Conservation (phyloP, 2,329 filamentous ascomycete genomes). For the Verticillium nonalfalfae region DNA sequence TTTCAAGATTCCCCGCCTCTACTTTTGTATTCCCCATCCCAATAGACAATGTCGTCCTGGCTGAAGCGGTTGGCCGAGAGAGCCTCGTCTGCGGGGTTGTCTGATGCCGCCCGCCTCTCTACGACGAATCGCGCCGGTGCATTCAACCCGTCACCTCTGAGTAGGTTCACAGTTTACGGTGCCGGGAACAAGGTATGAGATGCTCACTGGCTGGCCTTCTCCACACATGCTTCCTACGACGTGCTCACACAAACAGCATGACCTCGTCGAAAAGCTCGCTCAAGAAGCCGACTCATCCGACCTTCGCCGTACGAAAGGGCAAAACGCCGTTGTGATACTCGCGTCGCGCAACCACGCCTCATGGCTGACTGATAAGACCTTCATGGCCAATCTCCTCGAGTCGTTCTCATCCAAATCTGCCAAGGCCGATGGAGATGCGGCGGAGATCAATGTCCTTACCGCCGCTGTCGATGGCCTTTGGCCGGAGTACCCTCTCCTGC, state of each 20-base stretch:
- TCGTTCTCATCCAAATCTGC: slow-evolving; percentile 4
- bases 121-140: not conserved
- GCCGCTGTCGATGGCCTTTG: slow-evolving; percentile 52
- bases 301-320: slow-evolving; percentile 4
- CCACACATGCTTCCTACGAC: not conserved
- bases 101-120: not conserved
- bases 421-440: not conserved
- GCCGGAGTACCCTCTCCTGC: slow-evolving; percentile 21
- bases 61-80: not conserved
- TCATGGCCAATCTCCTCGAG: slow-evolving; percentile 23
- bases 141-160: not conserved
- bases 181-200: slow-evolving; percentile 1
- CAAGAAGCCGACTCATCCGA: not conserved
- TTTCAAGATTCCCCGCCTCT: too few relatives aligned
- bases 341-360: slow-evolving; percentile 40
- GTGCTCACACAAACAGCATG: not conserved
- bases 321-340: slow-evolving; percentile 41
- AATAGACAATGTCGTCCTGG: not conserved
- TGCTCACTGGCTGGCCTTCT: not conserved
- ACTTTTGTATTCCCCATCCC: not conserved
- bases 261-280: not conserved
- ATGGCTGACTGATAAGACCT: slow-evolving; percentile 36
- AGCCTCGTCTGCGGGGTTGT: not conserved
- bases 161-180: slow-evolving; percentile 6
- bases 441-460: slow-evolving; percentile 38